Evolutionary conservation across 2,329 filamentous ascomycete species (phyloP).

Genomic region (Sporothrix mexicana): DNA sequence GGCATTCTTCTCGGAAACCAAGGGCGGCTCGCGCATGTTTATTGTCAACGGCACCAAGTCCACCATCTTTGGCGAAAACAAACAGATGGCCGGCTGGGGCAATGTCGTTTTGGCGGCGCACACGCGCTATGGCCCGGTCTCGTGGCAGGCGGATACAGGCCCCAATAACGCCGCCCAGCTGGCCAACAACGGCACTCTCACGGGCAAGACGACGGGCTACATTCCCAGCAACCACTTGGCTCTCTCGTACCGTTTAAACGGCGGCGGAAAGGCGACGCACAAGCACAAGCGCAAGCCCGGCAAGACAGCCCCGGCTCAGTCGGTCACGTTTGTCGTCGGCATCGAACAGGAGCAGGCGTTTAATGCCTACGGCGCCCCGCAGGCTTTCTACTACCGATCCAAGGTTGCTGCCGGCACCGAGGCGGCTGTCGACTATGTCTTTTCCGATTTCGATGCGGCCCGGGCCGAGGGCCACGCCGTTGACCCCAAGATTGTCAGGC

Average conservation of each 20-base stretch:
- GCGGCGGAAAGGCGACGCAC: neutral
- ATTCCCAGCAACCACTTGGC: constrained; percentile 22
- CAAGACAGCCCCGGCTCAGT: neutral
- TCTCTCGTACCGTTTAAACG: constrained; percentile 18
- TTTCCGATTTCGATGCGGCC: constrained; percentile 23
- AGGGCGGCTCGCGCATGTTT: constrained; percentile 21
- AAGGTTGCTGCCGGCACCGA: neutral
- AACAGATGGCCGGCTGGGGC: constrained; percentile 34
- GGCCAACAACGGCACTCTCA: constrained; percentile 24
- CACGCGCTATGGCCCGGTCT: constrained; percentile 14
- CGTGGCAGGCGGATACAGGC: constrained; percentile 13
- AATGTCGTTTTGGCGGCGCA: constrained; percentile 22
- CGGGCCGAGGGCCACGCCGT: constrained; percentile 8
- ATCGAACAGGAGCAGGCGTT: constrained; percentile 28
- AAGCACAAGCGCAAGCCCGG: neutral
- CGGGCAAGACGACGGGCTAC: constrained; percentile 25
- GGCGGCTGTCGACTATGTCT: constrained; percentile 21
- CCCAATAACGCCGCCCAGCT: constrained; percentile 28
- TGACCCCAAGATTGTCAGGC: constrained; percentile 20
- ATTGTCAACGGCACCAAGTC: constrained; percentile 35
- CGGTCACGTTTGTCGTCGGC: constrained; percentile 27
- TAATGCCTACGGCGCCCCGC: constrained; percentile 6
- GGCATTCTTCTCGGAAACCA: constrained; percentile 16
- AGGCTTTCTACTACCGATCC: constrained; percentile 29
- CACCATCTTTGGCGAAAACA: constrained; percentile 30